Base-by-base conservation (phyloP, 345 rosid genomes). In the Hibiscus syriacus region DNA sequence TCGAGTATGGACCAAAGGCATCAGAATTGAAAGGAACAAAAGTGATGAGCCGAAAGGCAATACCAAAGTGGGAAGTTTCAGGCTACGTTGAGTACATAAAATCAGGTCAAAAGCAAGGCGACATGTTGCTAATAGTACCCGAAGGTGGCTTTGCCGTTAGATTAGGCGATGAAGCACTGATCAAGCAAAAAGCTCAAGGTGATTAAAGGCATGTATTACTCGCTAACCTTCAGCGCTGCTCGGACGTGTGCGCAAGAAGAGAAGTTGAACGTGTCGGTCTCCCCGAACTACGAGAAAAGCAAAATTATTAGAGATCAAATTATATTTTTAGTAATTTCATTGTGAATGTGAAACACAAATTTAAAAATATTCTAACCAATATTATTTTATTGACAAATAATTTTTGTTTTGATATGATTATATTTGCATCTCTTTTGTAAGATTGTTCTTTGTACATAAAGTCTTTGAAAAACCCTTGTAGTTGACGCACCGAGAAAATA, bases 181-280 rank as follows among this genome's bases (percentile, higher is more conserved):
- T 92, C 39, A 86, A 88, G 57, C 98, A 92, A 65, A n/a, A 83
- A 72, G 68, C 55, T 90, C 12, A 78, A 75, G 22, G 82, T 87
- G 29, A 38, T 20, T 2, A 66, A 78, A 7, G 88, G 82, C 58
- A 76, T 14, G 68, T 77, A 64, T 56, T 90, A 90, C 70, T 80
- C 96, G 0, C 25, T 90, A 9, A 86, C 98, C 4, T 87, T 90
- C 73, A 84, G 84, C 19, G 92, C 88, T 0, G 89, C 96, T 50
- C 76, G 94, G 0, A 90, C 98, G 0, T 93, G 98, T 64, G 92
- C 88, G 3, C 97, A 93, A 64, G 96, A 89, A 38, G 90, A 93
- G 84, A 81, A 69, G 32, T 70, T 87, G 6, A 90, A 90, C 55
- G 77, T 93, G 0, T 87, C 98, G 0, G 90, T 90, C 12, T 77